A percentile compares a stretch with the other conserved stretches of the same genome.
phyloP scores from a whole-genome alignment of 116 monocot species.

The Papilionanthe hybrid region DNA sequence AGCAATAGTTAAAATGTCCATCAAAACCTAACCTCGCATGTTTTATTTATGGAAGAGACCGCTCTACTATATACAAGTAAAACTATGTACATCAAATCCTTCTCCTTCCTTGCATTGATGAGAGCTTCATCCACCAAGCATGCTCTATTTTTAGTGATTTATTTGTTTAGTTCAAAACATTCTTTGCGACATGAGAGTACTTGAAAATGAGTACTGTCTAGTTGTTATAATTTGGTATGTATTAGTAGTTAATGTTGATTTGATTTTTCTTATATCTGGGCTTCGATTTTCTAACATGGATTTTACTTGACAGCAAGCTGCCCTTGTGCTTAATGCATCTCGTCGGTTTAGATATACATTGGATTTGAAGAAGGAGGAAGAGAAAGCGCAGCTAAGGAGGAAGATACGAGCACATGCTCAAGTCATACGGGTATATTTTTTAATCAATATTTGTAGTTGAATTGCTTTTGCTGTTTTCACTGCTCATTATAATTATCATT shows the following conservation, averaged over 20 bases:
- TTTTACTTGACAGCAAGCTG: constrained; percentile 75
- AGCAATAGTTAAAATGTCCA: not conserved
- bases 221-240: not conserved
- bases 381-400: constrained; percentile 74
- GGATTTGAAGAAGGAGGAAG: constrained; percentile 85
- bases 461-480: not conserved
- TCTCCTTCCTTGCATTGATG: not conserved
- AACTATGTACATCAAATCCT: not conserved
- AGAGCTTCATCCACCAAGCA: not conserved
- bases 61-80: not conserved
- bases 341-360: constrained; percentile 97
- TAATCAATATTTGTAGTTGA: not conserved
- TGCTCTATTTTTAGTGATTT: not conserved
- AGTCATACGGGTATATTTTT: constrained; percentile 78
- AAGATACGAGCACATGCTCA: constrained; percentile 93
- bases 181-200: not conserved
- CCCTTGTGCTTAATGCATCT: constrained; percentile 96
- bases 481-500: not conserved
- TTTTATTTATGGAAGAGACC: not conserved
- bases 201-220: not conserved
- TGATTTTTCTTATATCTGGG: not conserved
- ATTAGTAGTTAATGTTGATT: not conserved
- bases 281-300: not conserved
- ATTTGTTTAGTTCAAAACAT: not conserved
- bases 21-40: not conserved